Base-by-base conservation (phyloP, 1,284 basidiomycete species). In the Grifola frondosa region DNA sequence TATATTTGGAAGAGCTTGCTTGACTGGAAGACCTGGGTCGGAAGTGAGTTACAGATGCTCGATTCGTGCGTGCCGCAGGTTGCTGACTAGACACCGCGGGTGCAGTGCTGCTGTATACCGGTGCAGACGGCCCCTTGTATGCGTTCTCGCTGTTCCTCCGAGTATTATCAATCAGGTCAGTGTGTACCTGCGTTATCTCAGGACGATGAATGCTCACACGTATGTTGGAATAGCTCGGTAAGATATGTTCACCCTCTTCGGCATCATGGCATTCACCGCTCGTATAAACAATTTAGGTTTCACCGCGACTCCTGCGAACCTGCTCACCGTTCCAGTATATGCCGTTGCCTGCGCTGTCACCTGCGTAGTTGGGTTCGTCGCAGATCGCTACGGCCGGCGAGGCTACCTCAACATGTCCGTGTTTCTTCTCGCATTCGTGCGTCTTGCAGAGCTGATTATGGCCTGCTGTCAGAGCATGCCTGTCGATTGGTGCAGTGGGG, bases 11-110 rank as follows among this genome's bases (percentile, higher is more conserved):
- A 77, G 51, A 83, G 80, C 55, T 53, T 86, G 44, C 44, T 66
- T 10, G 87, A 89, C 52, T 85, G 81, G 81, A 88, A 88, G 67
- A 86, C 82, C 1, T 88, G 82, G 77, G 44, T 84, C 12, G 77
- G 72, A 29, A 82, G 82, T 82, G 44, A 49, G 62, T 57, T 16
- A 5, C 58, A 40, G 73, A 61, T 24, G 4, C 29, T 23, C 9
- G 1, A 2, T 12, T 6, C 5, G 16, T n/a, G 30, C 12, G 16
- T 12, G 11, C 3, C 19, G 5, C 12, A 3, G 12, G 15, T 11
- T 11, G 12, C 21, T 36, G 42, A 35, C 12, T 4, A 11, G 23
- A 8, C 21, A 11, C 11, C 31, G 7, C 11, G 33, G 11, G 11
- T 23, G 10, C 40, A 83, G 81, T 80, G 71, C 40, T 81, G 5